Evolutionary conservation across 768 basidiomycete genomes (phyloP), one percentile per base, ranked within the genome.

Genomic region (Suillus ampliporus): DNA sequence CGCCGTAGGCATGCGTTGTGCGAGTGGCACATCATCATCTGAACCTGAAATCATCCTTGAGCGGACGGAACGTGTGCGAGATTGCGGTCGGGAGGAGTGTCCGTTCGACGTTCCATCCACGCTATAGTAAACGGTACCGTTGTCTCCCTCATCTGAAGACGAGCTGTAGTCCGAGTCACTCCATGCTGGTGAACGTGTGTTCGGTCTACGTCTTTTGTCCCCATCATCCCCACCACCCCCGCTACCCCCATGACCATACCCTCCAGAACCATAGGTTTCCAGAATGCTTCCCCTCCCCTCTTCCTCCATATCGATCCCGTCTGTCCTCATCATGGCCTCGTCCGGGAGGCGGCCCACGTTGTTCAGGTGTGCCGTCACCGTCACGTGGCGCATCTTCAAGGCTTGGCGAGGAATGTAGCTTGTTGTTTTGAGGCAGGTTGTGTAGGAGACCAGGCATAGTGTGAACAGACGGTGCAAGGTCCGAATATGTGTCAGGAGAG

Each of bases 11-110:
- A 94, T 92, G 35, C 88, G 82, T 65, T 85, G 87, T 3, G 94
- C 95, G 17, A 97, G 82, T 1, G 95, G 95, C 1, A 94, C 80
- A 67, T 97, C 90, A 71, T 97, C 94, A 59, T 92, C 88, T 43
- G 83, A 71, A 54, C 65, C 74, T 34, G 65, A 11, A 60, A 41
- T 44, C 69, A 28, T 57, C 60, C 50, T 68, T 54, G 69, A 65
- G 61, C 50, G 64, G 51, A 61, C 72, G 59, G 69, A 69, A 47
- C 60, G 68, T 15, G 64, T 61, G 19, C 68, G 64, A n/a, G 71
- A 72, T 14, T 68, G 65, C 19, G 68, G 54, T 35, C 67, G 67
- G 6, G 75, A 69, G 2, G 60, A 60, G 7, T 67, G 64, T 11
- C 63, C 68, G 23, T 70, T 72, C 1, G 75, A 75, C 60, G 69